phyloP scores from a whole-genome alignment of 306 rosid species.

The Leucaena leucocephala region DNA sequence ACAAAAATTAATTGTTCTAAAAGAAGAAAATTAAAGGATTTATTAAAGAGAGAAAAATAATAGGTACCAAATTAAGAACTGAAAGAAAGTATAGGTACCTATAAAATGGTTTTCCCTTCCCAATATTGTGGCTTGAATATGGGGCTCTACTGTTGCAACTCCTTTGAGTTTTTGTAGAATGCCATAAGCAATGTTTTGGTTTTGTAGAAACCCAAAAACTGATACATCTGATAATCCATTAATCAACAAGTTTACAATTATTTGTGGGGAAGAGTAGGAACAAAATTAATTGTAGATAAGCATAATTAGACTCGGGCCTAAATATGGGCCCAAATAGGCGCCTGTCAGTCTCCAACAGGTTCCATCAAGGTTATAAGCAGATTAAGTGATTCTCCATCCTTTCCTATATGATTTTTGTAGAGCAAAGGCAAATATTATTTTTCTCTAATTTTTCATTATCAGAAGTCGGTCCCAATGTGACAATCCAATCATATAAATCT shows the following conservation, averaged over 20 bases:
- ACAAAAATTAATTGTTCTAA: too few relatives aligned
- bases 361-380: not conserved
- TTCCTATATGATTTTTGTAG: not conserved
- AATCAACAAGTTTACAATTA: too few relatives aligned
- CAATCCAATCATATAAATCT: not conserved
- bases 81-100: too few relatives aligned
- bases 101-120: not conserved
- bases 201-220: not conserved
- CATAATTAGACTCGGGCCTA: not conserved
- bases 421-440: conserved; percentile 1
- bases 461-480: conserved; percentile 6
- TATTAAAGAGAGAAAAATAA: too few relatives aligned
- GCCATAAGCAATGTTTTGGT: not conserved
- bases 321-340: not conserved
- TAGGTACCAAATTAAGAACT: too few relatives aligned
- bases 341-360: not conserved
- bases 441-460: conserved; percentile 10
- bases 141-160: not conserved
- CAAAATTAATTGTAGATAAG: not conserved
- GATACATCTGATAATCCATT: not conserved
- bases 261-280: not conserved
- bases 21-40: too few relatives aligned
- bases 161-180: not conserved
- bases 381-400: conserved; percentile 11
- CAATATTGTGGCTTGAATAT: not conserved